A percentile compares a stretch with the other conserved stretches of the same genome.
These are phyloP conservation scores for Westerdykella ornata DNA, from an alignment of 2,329 filamentous ascomycete species.

Conservation along the genomic window DNA sequence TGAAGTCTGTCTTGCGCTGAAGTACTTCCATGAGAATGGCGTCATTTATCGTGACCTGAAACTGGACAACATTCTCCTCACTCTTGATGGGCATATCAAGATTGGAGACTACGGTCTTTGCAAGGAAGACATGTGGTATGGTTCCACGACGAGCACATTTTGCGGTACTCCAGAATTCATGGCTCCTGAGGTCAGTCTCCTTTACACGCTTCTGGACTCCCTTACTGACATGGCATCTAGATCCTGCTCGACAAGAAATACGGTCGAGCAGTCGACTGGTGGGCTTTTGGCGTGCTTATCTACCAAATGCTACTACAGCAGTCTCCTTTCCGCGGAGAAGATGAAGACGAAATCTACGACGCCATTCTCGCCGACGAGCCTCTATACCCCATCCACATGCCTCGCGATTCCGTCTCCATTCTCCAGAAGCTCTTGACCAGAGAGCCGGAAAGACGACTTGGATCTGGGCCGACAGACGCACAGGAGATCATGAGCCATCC, in stretches of 20 bases:
- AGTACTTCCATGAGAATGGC: slow-evolving; percentile 99
- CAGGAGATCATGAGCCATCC: slow-evolving; percentile 99
- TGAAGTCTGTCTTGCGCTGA: slow-evolving; percentile 91
- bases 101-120: slow-evolving; percentile 97
- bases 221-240: slow-evolving; percentile 40
- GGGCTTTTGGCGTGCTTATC: slow-evolving; percentile 97
- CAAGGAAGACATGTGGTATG: slow-evolving; percentile 99
- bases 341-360: slow-evolving; percentile 99
- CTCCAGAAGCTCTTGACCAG: slow-evolving; percentile 94
- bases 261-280: slow-evolving; percentile 95
- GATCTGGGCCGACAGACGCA: slow-evolving; percentile 91
- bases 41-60: slow-evolving; percentile 89
- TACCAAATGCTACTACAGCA: slow-evolving; percentile 99
- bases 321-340: slow-evolving; percentile 95
- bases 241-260: slow-evolving; percentile 98
- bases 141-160: slow-evolving; percentile 93
- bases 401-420: slow-evolving; percentile 92
- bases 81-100: slow-evolving; percentile 95
- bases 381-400: slow-evolving; percentile 97
- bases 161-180: slow-evolving; percentile 99
- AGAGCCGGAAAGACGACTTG: slow-evolving; percentile 86
- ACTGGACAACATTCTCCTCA: slow-evolving; percentile 84
- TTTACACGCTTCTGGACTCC: neutral
- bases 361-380: slow-evolving; percentile 96
- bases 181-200: slow-evolving; percentile 75